Conservation (phyloP, 495 filamentous ascomycete species). For the Lasiosphaeria miniovina region DNA sequence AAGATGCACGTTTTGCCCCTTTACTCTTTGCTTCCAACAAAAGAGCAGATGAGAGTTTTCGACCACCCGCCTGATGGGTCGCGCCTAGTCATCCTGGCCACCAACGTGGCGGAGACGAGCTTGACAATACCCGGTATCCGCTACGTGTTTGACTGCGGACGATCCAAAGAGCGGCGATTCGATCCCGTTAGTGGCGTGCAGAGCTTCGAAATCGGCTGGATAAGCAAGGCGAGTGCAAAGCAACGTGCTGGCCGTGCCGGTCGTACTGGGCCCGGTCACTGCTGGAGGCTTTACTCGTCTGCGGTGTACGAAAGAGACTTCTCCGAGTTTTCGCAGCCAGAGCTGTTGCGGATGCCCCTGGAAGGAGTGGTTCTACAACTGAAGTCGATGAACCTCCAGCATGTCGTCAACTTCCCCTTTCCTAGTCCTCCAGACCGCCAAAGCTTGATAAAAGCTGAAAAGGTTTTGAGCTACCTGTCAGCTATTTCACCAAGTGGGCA, state of each 20-base stretch:
- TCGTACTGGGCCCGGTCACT: slow-evolving; percentile 92
- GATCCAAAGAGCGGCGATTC: slow-evolving; percentile 87
- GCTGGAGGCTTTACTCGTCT: slow-evolving; percentile 89
- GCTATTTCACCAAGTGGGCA: slow-evolving; percentile 66
- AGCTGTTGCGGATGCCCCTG: slow-evolving; percentile 88
- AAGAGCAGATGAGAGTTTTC: slow-evolving; percentile 92
- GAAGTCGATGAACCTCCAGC: slow-evolving; percentile 89
- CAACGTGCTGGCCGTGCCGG: slow-evolving; percentile 94
- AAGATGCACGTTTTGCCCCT: slow-evolving; percentile 83
- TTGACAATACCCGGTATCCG: slow-evolving; percentile 93
- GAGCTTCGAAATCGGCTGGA: slow-evolving; percentile 92
- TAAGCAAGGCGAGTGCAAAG: slow-evolving; percentile 92
- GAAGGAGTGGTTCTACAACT: slow-evolving; percentile 91
- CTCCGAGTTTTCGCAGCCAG: slow-evolving; percentile 77
- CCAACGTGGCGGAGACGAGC: slow-evolving; percentile 96
- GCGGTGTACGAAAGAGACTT: slow-evolving; percentile 94
- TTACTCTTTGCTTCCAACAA: slow-evolving; percentile 91
- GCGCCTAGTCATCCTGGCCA: slow-evolving; percentile 86
- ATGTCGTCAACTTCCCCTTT: slow-evolving; percentile 95
- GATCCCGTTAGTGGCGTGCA: slow-evolving; percentile 84
- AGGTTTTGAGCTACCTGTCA: slow-evolving; percentile 70
- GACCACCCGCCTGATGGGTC: slow-evolving; percentile 79
- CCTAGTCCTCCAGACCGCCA: slow-evolving; percentile 83
- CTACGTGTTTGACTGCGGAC: slow-evolving; percentile 92
- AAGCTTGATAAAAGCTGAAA: slow-evolving; percentile 81